Evolutionary conservation across 2,329 filamentous ascomycete species (phyloP).

Genomic region (Lasiodiplodia citricola): DNA sequence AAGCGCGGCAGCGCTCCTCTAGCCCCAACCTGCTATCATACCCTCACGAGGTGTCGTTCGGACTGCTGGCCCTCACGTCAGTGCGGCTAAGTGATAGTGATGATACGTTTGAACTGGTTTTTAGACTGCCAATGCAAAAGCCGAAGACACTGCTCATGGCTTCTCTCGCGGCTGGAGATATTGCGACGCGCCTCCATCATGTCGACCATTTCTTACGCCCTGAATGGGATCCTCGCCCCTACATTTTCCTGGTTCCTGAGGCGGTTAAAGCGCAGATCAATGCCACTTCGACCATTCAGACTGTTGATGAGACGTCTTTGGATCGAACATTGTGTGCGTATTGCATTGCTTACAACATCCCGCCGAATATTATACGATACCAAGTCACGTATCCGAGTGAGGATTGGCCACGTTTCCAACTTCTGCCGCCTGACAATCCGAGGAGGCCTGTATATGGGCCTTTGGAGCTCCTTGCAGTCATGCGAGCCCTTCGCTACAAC

Average conservation of each 20-base stretch:
- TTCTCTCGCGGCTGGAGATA: conserved; percentile 67
- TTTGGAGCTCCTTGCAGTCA: conserved; percentile 71
- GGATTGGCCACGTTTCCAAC: conserved; percentile 69
- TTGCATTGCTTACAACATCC: conserved; percentile 70
- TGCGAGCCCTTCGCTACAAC: conserved; percentile 72
- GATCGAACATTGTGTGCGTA: conserved; percentile 72
- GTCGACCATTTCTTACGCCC: conserved; percentile 68
- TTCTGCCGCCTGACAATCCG: conserved; percentile 62
- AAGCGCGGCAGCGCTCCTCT: conserved; percentile 59
- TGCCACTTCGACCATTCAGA: conserved; percentile 49
- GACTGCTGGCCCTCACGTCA: conserved; percentile 66
- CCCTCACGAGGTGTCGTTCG: conserved; percentile 61
- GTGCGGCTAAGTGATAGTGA: conserved; percentile 66
- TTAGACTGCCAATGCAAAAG: conserved; percentile 64
- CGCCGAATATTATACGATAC: conserved; percentile 70
- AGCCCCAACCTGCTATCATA: conserved; percentile 59
- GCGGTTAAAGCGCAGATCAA: conserved; percentile 44
- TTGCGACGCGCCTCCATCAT: conserved; percentile 66
- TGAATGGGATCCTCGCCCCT: conserved; percentile 68
- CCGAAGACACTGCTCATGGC: conserved; percentile 65
- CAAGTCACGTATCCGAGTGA: conserved; percentile 53
- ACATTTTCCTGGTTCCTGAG: conserved; percentile 65
- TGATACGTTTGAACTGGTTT: conserved; percentile 70
- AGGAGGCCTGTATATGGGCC: conserved; percentile 57
- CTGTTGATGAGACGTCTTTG: conserved; percentile 66